Conservation (phyloP, 2,329 filamentous ascomycete genomes). For the Sclerotinia glacialis region DNA sequence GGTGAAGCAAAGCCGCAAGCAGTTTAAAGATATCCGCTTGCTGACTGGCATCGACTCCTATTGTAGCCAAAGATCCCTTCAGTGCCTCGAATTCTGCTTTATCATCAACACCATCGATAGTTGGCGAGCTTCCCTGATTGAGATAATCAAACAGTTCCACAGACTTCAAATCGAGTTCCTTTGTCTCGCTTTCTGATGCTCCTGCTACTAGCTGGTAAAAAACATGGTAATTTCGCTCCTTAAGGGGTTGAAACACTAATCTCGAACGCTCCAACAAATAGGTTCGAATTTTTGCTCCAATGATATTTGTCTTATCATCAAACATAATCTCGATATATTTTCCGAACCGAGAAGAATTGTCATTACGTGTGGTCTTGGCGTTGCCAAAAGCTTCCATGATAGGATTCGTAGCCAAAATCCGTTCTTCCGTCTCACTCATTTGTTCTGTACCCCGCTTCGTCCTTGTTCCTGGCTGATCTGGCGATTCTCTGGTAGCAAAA, state of each 20-base stretch:
- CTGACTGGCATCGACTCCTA: conserved; percentile 72
- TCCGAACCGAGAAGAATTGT: conserved; percentile 97
- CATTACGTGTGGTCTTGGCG: conserved; percentile 98
- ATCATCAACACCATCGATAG: conserved; percentile 93
- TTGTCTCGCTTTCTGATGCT: conserved; percentile 76
- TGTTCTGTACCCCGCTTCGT: conserved; percentile 70
- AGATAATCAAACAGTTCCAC: conserved; percentile 94
- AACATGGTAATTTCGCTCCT: conserved; percentile 98
- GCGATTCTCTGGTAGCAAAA: conserved; percentile 94
- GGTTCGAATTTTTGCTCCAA: conserved; percentile 94
- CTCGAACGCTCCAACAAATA: conserved; percentile 94
- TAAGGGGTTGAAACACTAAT: conserved; percentile 93
- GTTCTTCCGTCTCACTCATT: conserved; percentile 98
- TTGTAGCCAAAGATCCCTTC: conserved; percentile 78
- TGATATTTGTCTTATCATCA: conserved; percentile 90
- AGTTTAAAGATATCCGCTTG: conserved; percentile 87
- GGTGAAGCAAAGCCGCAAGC: conserved; percentile 84
- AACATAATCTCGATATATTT: conserved; percentile 99
- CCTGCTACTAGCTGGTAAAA: conserved; percentile 97
- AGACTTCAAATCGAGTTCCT: conserved; percentile 74
- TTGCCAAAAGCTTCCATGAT: conserved; percentile 99
- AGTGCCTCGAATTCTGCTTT: conserved; percentile 91
- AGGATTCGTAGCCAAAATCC: conserved; percentile 95
- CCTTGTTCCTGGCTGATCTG: conserved; percentile 77
- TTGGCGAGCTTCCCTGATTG: conserved; percentile 88